phyloP scores from a whole-genome alignment of 495 filamentous ascomycete genomes.

The Friedmanniomyces simplex region DNA sequence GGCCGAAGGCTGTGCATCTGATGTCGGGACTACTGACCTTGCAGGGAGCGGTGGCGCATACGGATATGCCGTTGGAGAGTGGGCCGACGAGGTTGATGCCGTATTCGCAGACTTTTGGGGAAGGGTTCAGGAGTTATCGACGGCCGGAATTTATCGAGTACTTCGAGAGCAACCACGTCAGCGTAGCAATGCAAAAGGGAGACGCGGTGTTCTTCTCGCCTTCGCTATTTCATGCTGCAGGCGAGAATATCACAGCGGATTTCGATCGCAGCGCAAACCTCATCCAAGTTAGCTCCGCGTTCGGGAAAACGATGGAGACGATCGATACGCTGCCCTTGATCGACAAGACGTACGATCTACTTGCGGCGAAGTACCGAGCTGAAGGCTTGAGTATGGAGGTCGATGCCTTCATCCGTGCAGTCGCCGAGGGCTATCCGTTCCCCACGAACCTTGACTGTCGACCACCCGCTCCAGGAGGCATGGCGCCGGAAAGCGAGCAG shows the following conservation, averaged over 20 bases:
- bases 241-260: slow-evolving; percentile 38
- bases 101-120: slow-evolving; percentile 42
- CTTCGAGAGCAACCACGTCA: slow-evolving; percentile 39
- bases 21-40: slow-evolving; percentile 43
- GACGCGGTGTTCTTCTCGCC: slow-evolving; percentile 50
- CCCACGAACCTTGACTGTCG: slow-evolving; percentile 45
- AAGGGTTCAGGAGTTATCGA: slow-evolving; percentile 44
- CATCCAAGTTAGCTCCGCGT: slow-evolving; percentile 43
- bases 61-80: slow-evolving; percentile 42
- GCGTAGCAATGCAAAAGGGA: slow-evolving; percentile 37
- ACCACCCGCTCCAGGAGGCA: slow-evolving; percentile 40
- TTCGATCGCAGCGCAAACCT: slow-evolving; percentile 43
- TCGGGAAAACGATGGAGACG: slow-evolving; percentile 50
- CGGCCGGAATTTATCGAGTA: slow-evolving; percentile 37
- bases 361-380: slow-evolving; percentile 27
- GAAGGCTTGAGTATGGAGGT: slow-evolving; percentile 29
- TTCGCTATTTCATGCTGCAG: slow-evolving; percentile 47
- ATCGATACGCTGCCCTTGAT: slow-evolving; percentile 40
- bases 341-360: slow-evolving; percentile 32
- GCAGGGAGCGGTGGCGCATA: slow-evolving; percentile 48
- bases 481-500: slow-evolving; percentile 48
- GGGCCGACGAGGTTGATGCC: slow-evolving; percentile 47
- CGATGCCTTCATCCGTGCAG: slow-evolving; percentile 35
- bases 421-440: slow-evolving; percentile 48
- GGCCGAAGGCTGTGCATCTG: slow-evolving; percentile 37